phyloP scores from a whole-genome alignment of 2,329 filamentous ascomycete genomes.

The Colletotrichum sidae region DNA sequence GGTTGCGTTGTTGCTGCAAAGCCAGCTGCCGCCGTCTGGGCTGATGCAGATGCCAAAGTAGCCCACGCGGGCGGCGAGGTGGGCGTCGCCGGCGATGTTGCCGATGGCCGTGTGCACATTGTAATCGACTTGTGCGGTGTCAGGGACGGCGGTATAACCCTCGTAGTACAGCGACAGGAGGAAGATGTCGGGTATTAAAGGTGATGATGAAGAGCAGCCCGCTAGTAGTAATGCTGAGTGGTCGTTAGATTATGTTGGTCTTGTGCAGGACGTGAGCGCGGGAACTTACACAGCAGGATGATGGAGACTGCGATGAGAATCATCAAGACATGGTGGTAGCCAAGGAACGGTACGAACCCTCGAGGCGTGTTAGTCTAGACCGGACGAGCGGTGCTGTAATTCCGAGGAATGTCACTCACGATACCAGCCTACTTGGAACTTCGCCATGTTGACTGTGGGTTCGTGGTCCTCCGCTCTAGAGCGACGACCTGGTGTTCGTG shows the following conservation, averaged over 20 bases:
- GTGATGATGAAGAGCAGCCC: constrained; percentile 96
- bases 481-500: constrained; percentile 21
- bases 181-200: constrained; percentile 95
- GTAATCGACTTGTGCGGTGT: constrained; percentile 90
- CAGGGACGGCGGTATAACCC: constrained; percentile 82
- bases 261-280: background rate
- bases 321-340: constrained; percentile 92
- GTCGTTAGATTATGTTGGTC: constrained; percentile 9
- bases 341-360: constrained; percentile 77
- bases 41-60: constrained; percentile 99
- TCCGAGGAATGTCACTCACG: constrained; percentile 50
- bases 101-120: constrained; percentile 86
- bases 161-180: constrained; percentile 98
- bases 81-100: constrained; percentile 88
- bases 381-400: background rate
- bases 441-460: constrained; percentile 43
- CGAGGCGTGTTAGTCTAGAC: constrained; percentile 18
- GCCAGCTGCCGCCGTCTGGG: constrained; percentile 87
- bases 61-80: constrained; percentile 90
- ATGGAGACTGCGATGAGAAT: constrained; percentile 94
- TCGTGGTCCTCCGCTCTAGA: constrained; percentile 31
- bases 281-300: constrained; percentile 87
- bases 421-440: constrained; percentile 62
- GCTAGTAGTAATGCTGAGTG: constrained; percentile 86
- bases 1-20: constrained; percentile 98